Conservation (phyloP, 2,329 filamentous ascomycete species). For the Phialophora chinensis region DNA sequence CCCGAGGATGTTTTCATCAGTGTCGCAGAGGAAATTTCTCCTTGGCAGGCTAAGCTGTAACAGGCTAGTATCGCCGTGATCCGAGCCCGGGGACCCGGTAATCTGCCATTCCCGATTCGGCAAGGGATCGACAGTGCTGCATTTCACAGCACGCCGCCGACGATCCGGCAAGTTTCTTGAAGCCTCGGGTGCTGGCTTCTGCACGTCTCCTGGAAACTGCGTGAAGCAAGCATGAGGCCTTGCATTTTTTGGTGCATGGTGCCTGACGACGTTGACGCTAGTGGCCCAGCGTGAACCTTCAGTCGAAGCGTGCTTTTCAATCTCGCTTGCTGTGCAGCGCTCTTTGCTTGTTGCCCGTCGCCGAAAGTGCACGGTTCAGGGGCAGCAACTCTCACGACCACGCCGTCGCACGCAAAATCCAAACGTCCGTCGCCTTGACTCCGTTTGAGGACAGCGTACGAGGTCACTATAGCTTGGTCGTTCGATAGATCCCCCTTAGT, state of each 20-base stretch:
- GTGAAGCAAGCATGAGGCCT: neutral
- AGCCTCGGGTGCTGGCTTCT: neutral
- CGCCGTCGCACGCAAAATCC: neutral
- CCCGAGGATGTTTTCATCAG: neutral
- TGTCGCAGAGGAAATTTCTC: neutral
- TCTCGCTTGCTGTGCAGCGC: neutral
- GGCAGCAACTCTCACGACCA: neutral
- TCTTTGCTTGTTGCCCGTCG: neutral
- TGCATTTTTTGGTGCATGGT: neutral
- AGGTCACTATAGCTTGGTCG: neutral
- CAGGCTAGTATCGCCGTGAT: neutral
- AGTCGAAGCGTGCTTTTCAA: neutral
- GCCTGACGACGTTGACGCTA: neutral
- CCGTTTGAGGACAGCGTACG: neutral
- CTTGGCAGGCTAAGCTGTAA: neutral
- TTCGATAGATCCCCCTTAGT: constrained; percentile 1
- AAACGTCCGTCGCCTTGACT: neutral
- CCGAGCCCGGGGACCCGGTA: neutral
- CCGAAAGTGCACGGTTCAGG: neutral
- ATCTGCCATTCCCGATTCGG: neutral
- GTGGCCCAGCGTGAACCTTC: neutral
- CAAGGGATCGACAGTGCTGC: neutral
- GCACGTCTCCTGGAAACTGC: neutral
- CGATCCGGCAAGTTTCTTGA: neutral
- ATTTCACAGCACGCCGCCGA: neutral